A percentile compares a stretch with the other conserved stretches of the same genome.
Conservation (phyloP, 176 grass and related monocot genomes). For the Aechmea fasciata region DNA sequence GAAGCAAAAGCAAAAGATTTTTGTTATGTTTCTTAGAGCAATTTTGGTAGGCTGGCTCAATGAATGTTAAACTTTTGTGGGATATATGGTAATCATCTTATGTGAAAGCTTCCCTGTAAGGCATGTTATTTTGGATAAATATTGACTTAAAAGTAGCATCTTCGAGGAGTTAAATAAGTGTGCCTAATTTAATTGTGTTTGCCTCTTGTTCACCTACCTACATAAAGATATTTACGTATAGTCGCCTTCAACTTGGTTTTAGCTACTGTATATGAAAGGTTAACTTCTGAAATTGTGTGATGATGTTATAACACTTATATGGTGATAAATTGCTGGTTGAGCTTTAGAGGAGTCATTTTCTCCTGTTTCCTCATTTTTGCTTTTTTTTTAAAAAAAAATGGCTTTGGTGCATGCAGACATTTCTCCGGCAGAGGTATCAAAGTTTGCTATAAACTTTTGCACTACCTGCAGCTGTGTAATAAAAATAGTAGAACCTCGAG, state of each 20-base stretch:
- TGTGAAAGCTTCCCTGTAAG: not conserved
- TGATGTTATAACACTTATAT: not conserved
- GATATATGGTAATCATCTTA: not conserved
- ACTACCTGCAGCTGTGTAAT: constrained; percentile 94
- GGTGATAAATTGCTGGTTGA: not conserved
- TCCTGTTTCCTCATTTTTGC: not conserved
- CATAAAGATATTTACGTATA: not conserved
- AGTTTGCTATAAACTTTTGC: constrained; percentile 75
- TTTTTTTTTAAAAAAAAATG: not conserved
- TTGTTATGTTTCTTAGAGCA: too few species aligned
- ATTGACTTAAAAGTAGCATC: not conserved
- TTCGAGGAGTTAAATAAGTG: not conserved
- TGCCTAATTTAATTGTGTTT: not conserved
- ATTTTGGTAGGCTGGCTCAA: too few species aligned
- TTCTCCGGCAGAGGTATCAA: constrained; percentile 71
- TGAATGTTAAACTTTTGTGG: not conserved
- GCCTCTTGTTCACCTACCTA: not conserved
- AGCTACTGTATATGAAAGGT: not conserved
- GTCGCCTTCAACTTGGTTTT: not conserved
- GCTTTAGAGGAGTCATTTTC: not conserved
- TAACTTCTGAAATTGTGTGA: not conserved
- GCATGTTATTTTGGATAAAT: not conserved
- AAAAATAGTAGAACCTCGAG: constrained; percentile 87
- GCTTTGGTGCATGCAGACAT: constrained; percentile 37
- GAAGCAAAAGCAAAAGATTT: too few species aligned